Evolutionary conservation across 148 eudicot genomes (phyloP).

Genomic region (Rhododendron ferrugineum): DNA sequence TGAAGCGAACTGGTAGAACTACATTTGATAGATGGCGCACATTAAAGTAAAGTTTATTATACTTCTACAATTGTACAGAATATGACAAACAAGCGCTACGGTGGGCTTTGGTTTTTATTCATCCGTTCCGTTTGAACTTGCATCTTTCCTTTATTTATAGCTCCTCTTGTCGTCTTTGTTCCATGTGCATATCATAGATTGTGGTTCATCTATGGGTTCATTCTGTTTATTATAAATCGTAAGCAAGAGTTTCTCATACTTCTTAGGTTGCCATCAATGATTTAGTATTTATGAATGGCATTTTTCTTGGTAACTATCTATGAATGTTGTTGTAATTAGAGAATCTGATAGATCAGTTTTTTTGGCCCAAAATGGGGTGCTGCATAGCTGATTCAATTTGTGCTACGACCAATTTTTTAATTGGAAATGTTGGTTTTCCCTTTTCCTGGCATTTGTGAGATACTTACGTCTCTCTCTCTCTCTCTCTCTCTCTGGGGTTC

Average conservation of each 20-base stretch:
- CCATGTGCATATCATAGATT: not conserved
- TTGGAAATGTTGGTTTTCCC: too few species aligned
- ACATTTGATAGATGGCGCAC: conserved; percentile 18
- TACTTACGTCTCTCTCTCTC: too few species aligned
- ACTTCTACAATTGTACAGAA: conserved; percentile 9
- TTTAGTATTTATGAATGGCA: too few species aligned
- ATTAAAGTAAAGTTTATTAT: not conserved
- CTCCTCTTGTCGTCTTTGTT: not conserved
- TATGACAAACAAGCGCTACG: not conserved
- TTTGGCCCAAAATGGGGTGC: not conserved
- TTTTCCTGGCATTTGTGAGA: too few species aligned
- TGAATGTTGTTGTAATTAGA: not conserved
- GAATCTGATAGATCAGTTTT: not conserved
- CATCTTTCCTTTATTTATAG: not conserved
- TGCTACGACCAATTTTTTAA: too few species aligned
- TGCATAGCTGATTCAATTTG: too few species aligned
- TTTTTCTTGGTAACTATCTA: too few species aligned
- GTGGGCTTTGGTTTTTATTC: not conserved
- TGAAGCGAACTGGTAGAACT: conserved; percentile 17
- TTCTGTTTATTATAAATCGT: not conserved
- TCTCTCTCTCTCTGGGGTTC: too few species aligned
- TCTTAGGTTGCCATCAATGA: not conserved
- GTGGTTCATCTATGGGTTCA: not conserved
- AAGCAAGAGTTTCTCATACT: not conserved
- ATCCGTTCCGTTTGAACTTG: not conserved